Conservation (phyloP, 2,329 filamentous ascomycete genomes). For the Albophoma yamanashiensis region DNA sequence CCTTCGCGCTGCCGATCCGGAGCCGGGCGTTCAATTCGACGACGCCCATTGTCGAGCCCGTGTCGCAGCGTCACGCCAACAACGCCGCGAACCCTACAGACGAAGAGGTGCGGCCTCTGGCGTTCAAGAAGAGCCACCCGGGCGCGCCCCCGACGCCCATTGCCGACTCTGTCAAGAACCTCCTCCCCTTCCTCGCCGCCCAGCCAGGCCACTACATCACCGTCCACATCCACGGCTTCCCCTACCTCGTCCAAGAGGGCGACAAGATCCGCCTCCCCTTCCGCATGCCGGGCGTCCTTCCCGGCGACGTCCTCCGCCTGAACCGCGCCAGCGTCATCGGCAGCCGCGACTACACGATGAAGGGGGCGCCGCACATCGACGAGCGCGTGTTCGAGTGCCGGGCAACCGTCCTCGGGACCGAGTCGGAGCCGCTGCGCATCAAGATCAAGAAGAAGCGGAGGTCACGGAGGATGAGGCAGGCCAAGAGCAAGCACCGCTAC, state of each 20-base stretch:
- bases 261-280: constrained; percentile 71
- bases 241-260: constrained; percentile 69
- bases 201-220: constrained; percentile 72
- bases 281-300: constrained; percentile 61
- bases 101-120: constrained; percentile 20
- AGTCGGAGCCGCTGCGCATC: constrained; percentile 66
- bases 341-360: constrained; percentile 81
- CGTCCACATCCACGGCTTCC: constrained; percentile 66
- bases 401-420: constrained; percentile 73
- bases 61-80: constrained; percentile 20
- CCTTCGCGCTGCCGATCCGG: constrained; percentile 15
- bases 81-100: constrained; percentile 26
- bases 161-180: constrained; percentile 42
- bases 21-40: constrained; percentile 35
- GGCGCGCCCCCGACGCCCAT: constrained; percentile 26
- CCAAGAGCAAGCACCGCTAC: constrained; percentile 83
- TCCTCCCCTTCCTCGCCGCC: constrained; percentile 61
- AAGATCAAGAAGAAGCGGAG: constrained; percentile 77
- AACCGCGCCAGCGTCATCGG: constrained; percentile 78
- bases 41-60: constrained; percentile 35
- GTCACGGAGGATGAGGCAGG: constrained; percentile 60
- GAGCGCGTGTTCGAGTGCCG: constrained; percentile 76
- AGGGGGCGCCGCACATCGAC: constrained; percentile 72
- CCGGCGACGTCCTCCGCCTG: constrained; percentile 79
- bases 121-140: constrained; percentile 29